These are phyloP conservation scores for Voacanga thouarsii DNA, from an alignment of 257 asterid genomes.

Conservation along the genomic window DNA sequence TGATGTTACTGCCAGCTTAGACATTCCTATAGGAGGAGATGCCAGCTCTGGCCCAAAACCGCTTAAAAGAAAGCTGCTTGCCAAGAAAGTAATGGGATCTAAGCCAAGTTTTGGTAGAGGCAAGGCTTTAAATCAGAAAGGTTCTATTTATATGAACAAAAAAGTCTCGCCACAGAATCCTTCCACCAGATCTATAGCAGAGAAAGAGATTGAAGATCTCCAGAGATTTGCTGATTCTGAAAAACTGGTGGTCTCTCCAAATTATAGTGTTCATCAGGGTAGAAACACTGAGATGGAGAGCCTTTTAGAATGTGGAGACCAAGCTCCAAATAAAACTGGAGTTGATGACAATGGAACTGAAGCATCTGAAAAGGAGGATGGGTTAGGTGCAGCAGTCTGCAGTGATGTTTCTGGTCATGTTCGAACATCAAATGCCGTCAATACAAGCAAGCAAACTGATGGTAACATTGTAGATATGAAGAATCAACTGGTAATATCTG, in stretches of 20 bases:
- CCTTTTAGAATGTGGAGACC: constrained; percentile 7
- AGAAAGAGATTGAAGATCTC: constrained; percentile 20
- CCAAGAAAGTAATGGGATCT: constrained; percentile 54
- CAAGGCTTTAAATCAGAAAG: constrained; percentile 38
- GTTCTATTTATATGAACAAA: constrained; percentile 36
- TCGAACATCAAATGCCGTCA: constrained; percentile 26
- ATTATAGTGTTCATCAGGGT: constrained; percentile 13
- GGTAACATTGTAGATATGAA: constrained; percentile 7
- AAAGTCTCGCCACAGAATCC: constrained; percentile 21
- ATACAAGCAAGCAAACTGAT: constrained; percentile 23
- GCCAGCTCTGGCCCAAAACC: constrained; percentile 32
- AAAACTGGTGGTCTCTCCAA: constrained; percentile 28
- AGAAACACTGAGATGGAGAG: constrained; percentile 9
- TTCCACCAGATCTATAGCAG: constrained; percentile 21
- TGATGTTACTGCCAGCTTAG: constrained; percentile 25
- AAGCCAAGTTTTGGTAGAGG: constrained; percentile 38
- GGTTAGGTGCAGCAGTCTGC: constrained; percentile 15
- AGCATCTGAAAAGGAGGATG: constrained; percentile 39
- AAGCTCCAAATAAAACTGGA: constrained; percentile 18
- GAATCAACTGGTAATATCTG: constrained; percentile 26
- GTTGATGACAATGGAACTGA: constrained; percentile 39
- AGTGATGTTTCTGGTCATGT: constrained; percentile 21
- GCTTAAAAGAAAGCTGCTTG: constrained; percentile 37
- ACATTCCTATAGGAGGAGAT: constrained; percentile 29
- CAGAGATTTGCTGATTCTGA: constrained; percentile 24